Base-by-base conservation (phyloP, 257 asterid species). In the Leonotis leonurus region DNA sequence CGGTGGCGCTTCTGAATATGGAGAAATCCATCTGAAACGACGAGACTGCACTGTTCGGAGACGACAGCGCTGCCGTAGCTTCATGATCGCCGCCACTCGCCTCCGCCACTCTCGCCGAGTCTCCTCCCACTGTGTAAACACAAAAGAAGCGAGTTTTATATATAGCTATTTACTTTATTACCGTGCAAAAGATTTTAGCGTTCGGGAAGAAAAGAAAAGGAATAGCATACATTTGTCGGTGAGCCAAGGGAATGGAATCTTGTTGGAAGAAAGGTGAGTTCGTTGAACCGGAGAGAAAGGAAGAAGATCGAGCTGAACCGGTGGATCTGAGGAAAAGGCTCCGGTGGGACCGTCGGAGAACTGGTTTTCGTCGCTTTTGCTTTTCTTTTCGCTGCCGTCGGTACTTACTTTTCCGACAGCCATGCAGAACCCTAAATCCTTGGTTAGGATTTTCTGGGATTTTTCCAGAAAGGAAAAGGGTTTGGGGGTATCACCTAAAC, bases 361-460 rank as follows among this genome's bases (percentile, higher is more conserved):
- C 6, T 65, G 65, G 29, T 20, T 30, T 20, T 51, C 35, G 7
- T 70, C 55, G 33, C 46, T 32, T 3, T 12, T 46, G 17, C 10
- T 41, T 10, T 32, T 46, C 11, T 8, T 45, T 8, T 32, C 44
- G 26, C 4, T 57, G 51, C 11, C 64, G 58, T 2, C 68, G 11
- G 55, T 8, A 6, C 33, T 25, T 5, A 5, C 43, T 26, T 56
- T 62, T 18, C 62, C 81, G 13, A 53, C 32, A 25, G 65, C 85
- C 95, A 89, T 87, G 95, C 95, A 85, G 59, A 90, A 90, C 79
- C 97, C 96, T 76, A 85, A 10, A 49, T 77, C 77, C 16, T 69
- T 65, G 17, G 43, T 69, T 0, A 61, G 48, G 26, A 62, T 60
- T 20, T 75, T 65, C 59, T 72, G 70, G 3, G 81, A 50, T 12